phyloP scores from a whole-genome alignment of 371 early-diverging fungal genomes.

The Mortierella sp. region DNA sequence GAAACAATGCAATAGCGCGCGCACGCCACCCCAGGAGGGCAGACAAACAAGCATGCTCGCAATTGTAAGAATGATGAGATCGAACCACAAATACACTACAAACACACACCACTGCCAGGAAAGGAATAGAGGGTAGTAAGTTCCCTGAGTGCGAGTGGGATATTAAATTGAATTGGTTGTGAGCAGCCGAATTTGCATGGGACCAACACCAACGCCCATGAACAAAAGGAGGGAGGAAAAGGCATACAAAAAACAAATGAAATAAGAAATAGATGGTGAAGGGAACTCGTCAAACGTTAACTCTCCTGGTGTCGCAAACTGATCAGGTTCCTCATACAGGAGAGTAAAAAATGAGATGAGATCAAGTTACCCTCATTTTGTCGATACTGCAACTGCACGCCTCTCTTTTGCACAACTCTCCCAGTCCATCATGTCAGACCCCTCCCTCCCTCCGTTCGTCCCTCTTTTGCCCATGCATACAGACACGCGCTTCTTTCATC shows the following conservation, averaged over 20 bases:
- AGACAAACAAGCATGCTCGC: not conserved
- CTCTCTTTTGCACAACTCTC: not conserved
- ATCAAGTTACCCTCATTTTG: not conserved
- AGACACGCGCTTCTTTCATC: slow-evolving; percentile 7
- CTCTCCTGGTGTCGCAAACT: not conserved
- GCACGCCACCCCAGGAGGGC: not conserved
- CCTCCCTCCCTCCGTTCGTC: not conserved
- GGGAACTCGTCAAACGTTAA: not conserved
- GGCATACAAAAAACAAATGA: slow-evolving; percentile 7
- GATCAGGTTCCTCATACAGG: not conserved
- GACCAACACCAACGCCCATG: not conserved
- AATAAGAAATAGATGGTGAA: not conserved
- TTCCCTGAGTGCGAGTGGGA: slow-evolving; percentile 9
- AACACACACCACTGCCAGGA: not conserved
- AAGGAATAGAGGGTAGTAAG: not conserved
- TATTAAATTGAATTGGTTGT: slow-evolving; percentile 16
- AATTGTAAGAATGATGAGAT: not conserved
- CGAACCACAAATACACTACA: not conserved
- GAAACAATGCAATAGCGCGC: not conserved
- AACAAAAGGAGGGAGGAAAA: not conserved
- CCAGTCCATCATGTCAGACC: not conserved
- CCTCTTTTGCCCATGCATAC: not conserved
- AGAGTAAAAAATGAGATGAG: not conserved
- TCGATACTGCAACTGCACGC: not conserved
- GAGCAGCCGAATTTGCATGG: slow-evolving; percentile 13